phyloP scores from a whole-genome alignment of 2,329 filamentous ascomycete species.

The Gaeumannomyces sp. region DNA sequence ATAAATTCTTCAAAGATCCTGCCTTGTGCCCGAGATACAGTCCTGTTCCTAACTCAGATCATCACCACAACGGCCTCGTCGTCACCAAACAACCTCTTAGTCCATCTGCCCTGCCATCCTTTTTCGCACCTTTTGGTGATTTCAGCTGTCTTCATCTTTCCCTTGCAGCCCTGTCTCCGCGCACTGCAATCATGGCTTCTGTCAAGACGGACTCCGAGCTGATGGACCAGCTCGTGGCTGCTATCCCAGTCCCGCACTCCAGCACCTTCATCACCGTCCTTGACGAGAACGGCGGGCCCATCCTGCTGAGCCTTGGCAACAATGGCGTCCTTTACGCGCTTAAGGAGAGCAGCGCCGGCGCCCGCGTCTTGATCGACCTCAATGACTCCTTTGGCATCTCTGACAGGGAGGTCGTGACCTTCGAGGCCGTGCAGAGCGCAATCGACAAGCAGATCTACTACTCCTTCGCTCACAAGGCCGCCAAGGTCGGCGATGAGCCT shows the following conservation, averaged over 20 bases:
- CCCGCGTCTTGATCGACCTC: slow-evolving; percentile 2
- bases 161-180: no score
- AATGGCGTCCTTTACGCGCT: slow-evolving; percentile 5
- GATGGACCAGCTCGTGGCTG: slow-evolving; percentile 7
- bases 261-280: neutral
- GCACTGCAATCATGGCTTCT: neutral
- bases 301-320: slow-evolving; percentile 6
- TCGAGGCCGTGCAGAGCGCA: slow-evolving; percentile 3
- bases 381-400: slow-evolving; percentile 1
- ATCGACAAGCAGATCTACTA: slow-evolving; percentile 1
- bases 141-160: no score
- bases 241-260: slow-evolving; percentile 4
- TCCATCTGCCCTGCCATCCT: no score
- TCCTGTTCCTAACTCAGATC: no score
- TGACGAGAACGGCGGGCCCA: slow-evolving; percentile 6
- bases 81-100: no score
- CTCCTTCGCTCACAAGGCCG: neutral
- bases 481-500: neutral
- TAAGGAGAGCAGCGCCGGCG: slow-evolving; percentile 4
- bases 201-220: slow-evolving; percentile 4
- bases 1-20: no score
- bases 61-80: no score
- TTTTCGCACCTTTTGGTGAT: no score
- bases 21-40: no score
- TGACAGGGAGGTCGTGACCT: neutral